Conservation (phyloP, 78 protist genomes). For the Dictyostelium capitatum region DNA sequence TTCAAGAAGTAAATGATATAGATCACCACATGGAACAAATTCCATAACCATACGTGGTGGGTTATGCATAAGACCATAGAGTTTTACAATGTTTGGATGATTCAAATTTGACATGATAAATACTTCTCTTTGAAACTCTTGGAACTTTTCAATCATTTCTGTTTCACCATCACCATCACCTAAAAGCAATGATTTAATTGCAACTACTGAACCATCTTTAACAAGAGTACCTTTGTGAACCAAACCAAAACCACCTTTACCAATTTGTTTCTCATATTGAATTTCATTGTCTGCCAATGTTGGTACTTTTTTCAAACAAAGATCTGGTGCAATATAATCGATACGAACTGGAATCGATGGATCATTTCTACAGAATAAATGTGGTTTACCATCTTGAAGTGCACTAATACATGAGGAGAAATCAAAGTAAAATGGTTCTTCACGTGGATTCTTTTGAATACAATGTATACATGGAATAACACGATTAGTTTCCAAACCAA, state of each 20-base stretch:
- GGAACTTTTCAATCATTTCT: conserved; percentile 62
- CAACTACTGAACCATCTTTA: conserved; percentile 30
- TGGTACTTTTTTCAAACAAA: conserved; percentile 52
- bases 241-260: conserved; percentile 81
- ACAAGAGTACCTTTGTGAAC: conserved; percentile 57
- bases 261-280: conserved; percentile 63
- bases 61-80: conserved; percentile 69
- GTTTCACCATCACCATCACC: conserved; percentile 38
- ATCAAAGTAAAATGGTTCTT: conserved; percentile 65
- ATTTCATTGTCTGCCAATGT: conserved; percentile 40
- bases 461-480: conserved; percentile 80
- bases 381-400: conserved; percentile 58
- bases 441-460: conserved; percentile 31
- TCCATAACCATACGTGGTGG: conserved; percentile 84
- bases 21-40: conserved; percentile 75
- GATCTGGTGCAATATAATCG: conserved; percentile 75
- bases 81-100: conserved; percentile 81
- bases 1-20: conserved; percentile 23
- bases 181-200: conserved; percentile 62
- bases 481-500: conserved; percentile 11
- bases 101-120: conserved; percentile 63
- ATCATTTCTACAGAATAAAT: conserved; percentile 64
- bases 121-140: conserved; percentile 85
- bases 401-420: conserved; percentile 60
- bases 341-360: conserved; percentile 58